phyloP scores from a whole-genome alignment of 345 rosid species.

The Capsella bursapastoris region DNA sequence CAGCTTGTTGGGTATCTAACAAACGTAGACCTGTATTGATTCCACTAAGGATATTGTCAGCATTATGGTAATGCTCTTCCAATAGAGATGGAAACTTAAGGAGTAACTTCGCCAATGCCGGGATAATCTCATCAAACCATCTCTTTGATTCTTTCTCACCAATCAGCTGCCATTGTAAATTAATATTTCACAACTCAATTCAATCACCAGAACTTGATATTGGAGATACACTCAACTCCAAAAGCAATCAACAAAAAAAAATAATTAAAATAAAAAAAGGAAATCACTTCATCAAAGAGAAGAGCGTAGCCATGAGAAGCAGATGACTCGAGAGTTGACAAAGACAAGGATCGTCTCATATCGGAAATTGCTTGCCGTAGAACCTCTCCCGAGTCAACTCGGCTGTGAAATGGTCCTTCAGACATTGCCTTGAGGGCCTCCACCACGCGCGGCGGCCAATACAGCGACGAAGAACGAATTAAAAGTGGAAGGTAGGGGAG shows the following conservation, averaged over 20 bases:
- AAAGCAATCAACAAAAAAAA: neutral
- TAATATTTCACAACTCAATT: neutral
- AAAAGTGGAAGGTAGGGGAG: constrained; percentile 58
- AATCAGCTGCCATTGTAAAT: constrained; percentile 50
- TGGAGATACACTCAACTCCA: neutral
- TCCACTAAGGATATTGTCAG: constrained; percentile 46
- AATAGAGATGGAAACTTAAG: constrained; percentile 65
- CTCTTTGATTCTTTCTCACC: constrained; percentile 53
- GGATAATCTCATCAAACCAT: constrained; percentile 75
- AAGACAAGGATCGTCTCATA: constrained; percentile 57
- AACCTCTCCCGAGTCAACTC: constrained; percentile 66
- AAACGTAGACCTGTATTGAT: constrained; percentile 61
- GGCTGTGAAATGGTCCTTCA: constrained; percentile 65
- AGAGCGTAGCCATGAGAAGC: constrained; percentile 63
- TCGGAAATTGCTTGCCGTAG: constrained; percentile 59
- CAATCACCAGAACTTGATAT: constrained; percentile 11
- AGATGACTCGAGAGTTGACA: constrained; percentile 51
- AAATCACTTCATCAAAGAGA: constrained; percentile 69
- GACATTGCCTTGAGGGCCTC: constrained; percentile 68
- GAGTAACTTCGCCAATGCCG: constrained; percentile 67
- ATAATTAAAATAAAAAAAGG: neutral
- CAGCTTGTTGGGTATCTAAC: constrained; percentile 66
- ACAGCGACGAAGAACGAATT: constrained; percentile 56
- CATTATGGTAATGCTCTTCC: constrained; percentile 65
- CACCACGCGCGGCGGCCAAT: constrained; percentile 69